A percentile compares a stretch with the other conserved stretches of the same genome.
Conservation (phyloP, 495 filamentous ascomycete genomes). For the Apodospora peruviana region DNA sequence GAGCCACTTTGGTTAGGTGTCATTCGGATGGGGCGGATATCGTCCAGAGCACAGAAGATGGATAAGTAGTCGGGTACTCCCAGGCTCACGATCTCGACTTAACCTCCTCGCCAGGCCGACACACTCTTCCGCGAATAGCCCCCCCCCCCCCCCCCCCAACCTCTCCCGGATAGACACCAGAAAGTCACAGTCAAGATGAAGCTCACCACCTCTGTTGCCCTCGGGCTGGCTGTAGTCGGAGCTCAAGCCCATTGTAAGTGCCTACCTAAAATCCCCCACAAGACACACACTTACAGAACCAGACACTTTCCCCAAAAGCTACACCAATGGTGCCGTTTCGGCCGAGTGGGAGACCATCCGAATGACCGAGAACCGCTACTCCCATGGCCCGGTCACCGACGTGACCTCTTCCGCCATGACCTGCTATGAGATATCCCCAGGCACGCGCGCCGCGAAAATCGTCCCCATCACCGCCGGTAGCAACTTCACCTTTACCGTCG, state of each 20-base stretch:
- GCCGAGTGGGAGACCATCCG: slow-evolving; percentile 39
- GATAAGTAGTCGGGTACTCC: neutral
- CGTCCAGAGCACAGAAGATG: neutral
- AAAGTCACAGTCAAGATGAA: slow-evolving; percentile 25
- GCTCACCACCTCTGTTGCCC: slow-evolving; percentile 20
- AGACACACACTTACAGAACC: slow-evolving; percentile 1
- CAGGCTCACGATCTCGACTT: neutral
- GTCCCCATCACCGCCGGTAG: slow-evolving; percentile 14
- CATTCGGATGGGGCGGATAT: neutral
- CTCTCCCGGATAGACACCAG: neutral
- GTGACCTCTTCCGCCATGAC: slow-evolving; percentile 38
- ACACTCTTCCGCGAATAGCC: neutral
- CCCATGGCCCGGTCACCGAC: slow-evolving; percentile 28
- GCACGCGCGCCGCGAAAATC: slow-evolving; percentile 20
- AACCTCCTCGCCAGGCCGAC: neutral
- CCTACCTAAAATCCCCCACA: neutral
- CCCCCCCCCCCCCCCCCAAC: neutral
- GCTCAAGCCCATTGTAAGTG: slow-evolving; percentile 36
- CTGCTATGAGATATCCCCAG: slow-evolving; percentile 31
- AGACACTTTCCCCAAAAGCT: slow-evolving; percentile 23
- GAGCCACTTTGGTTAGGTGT: too few species aligned
- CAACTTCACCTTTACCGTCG: slow-evolving; percentile 20
- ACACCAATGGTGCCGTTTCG: slow-evolving; percentile 27
- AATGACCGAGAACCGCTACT: slow-evolving; percentile 40
- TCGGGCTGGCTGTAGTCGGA: slow-evolving; percentile 24